phyloP scores from a whole-genome alignment of 2,329 filamentous ascomycete genomes.

The Pleurostoma richardsiae region DNA sequence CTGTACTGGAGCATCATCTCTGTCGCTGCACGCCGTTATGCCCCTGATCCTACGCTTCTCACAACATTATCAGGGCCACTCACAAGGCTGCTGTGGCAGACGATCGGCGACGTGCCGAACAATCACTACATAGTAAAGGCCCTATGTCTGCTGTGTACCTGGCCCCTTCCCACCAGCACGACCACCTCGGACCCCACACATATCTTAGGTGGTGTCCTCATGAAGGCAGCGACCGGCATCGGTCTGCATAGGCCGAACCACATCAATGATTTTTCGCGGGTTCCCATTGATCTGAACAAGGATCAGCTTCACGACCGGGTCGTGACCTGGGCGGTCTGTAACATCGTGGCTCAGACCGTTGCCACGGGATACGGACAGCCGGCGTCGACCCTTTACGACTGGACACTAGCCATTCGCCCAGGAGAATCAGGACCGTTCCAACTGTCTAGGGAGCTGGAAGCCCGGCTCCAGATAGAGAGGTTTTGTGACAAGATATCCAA shows the following conservation, averaged over 20 bases:
- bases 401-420: constrained; percentile 59
- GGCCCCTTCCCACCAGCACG: constrained; percentile 78
- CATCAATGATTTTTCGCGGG: constrained; percentile 76
- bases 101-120: constrained; percentile 70
- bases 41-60: constrained; percentile 57
- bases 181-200: constrained; percentile 77
- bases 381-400: constrained; percentile 72
- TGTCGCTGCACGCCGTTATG: constrained; percentile 68
- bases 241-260: constrained; percentile 76
- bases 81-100: constrained; percentile 70
- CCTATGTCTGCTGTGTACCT: constrained; percentile 72
- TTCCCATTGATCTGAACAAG: constrained; percentile 68
- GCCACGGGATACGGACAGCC: constrained; percentile 83
- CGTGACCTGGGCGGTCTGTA: constrained; percentile 79
- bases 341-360: constrained; percentile 75
- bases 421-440: constrained; percentile 56
- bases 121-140: constrained; percentile 80
- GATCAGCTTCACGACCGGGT: constrained; percentile 76
- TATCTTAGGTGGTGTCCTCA: constrained; percentile 77
- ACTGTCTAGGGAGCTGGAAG: constrained; percentile 58
- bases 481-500: constrained; percentile 76
- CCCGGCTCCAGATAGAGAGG: constrained; percentile 65
- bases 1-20: constrained; percentile 83
- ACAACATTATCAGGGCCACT: constrained; percentile 63
- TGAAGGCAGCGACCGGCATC: constrained; percentile 81